phyloP scores from a whole-genome alignment of 2,329 filamentous ascomycete genomes.

The Scolecobasidium constrictum region DNA sequence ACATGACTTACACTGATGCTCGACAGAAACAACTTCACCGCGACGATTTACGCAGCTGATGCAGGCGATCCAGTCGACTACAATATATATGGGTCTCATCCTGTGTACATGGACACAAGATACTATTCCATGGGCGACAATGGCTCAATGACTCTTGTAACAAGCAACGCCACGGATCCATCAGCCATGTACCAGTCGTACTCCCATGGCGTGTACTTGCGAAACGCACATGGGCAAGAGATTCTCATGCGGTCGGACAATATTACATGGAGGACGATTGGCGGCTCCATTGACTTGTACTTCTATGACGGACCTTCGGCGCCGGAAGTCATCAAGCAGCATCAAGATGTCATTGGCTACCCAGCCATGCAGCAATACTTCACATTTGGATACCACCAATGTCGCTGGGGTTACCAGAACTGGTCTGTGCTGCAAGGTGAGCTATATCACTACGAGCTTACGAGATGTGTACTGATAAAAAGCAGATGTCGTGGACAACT shows the following conservation, averaged over 20 bases:
- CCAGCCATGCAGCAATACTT: constrained; percentile 76
- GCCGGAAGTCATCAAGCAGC: constrained; percentile 57
- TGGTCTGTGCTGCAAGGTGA: constrained; percentile 56
- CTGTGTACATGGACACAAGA: constrained; percentile 69
- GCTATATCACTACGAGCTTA: too few relatives aligned
- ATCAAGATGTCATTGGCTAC: constrained; percentile 56
- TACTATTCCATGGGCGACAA: constrained; percentile 52
- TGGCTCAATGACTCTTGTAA: constrained; percentile 41
- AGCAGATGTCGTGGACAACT: constrained; percentile 44
- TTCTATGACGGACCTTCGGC: constrained; percentile 66
- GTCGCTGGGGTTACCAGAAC: constrained; percentile 70
- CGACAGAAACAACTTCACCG: too few relatives aligned
- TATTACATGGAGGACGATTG: constrained; percentile 63
- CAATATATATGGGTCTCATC: constrained; percentile 68
- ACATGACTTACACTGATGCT: too few relatives aligned
- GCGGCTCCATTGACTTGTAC: constrained; percentile 69
- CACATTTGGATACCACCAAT: constrained; percentile 74
- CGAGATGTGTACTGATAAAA: too few relatives aligned
- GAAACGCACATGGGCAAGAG: constrained; percentile 70
- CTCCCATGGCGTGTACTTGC: constrained; percentile 66
- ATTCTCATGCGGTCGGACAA: constrained; percentile 51
- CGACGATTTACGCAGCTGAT: constrained; percentile 55
- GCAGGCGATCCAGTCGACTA: constrained; percentile 50
- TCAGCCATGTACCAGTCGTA: constrained; percentile 32
- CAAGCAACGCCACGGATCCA: constrained; percentile 35